Evolutionary conservation across 2,329 filamentous ascomycete species (phyloP).

Genomic region (Bipolaris bicolor): DNA sequence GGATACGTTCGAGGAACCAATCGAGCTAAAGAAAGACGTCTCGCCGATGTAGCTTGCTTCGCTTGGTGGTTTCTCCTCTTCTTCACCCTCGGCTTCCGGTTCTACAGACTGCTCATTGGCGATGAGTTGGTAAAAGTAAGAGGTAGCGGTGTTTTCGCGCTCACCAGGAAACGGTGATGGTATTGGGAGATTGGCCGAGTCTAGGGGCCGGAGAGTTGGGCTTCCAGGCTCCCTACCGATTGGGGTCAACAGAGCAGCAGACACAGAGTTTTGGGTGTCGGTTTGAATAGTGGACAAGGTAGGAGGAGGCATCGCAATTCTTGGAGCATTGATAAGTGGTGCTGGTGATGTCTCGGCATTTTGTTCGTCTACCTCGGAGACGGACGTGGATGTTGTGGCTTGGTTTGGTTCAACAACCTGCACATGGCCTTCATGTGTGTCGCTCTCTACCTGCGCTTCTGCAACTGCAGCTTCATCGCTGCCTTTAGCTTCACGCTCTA

Average conservation of each 20-base stretch:
- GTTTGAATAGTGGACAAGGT: constrained; percentile 32
- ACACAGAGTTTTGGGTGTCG: constrained; percentile 17
- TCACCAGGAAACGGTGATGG: constrained; percentile 48
- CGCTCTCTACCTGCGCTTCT: not conserved
- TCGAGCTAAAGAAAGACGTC: constrained; percentile 44
- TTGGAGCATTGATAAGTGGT: constrained; percentile 9
- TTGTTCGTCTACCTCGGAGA: not conserved
- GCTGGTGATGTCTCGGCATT: constrained; percentile 5
- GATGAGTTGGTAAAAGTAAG: constrained; percentile 38
- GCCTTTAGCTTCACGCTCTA: not conserved
- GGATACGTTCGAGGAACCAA: constrained; percentile 32
- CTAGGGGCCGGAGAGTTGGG: constrained; percentile 42
- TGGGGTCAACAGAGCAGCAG: constrained; percentile 35
- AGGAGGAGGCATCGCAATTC: constrained; percentile 44
- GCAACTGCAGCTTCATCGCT: not conserved
- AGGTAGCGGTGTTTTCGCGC: constrained; percentile 25
- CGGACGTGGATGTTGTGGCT: not conserved
- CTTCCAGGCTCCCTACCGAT: constrained; percentile 44
- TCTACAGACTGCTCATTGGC: constrained; percentile 5
- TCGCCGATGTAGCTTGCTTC: constrained; percentile 38
- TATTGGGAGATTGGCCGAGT: constrained; percentile 46
- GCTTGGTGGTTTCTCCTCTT: constrained; percentile 17
- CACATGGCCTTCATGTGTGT: constrained; percentile 3
- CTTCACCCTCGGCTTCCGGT: constrained; percentile 3
- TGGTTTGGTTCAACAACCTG: constrained; percentile 5